Conservation (phyloP, 179 eudicot species). For the Beta lomatogona region DNA sequence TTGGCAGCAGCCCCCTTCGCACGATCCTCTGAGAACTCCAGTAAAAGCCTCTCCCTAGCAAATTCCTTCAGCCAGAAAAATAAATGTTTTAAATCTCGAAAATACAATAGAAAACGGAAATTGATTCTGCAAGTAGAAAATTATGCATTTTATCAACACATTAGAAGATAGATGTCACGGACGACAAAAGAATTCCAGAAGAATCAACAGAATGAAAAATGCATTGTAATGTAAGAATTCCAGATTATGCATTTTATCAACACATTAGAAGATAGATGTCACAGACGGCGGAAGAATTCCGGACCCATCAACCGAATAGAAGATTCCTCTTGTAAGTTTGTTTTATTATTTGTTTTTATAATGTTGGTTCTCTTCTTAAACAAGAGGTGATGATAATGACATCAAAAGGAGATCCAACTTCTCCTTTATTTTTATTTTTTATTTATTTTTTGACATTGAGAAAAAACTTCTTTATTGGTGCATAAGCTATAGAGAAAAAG, state of each 20-base stretch:
- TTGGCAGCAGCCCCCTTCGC: slow-evolving; percentile 46
- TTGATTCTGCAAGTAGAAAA: neutral
- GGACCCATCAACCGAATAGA: neutral
- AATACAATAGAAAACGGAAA: neutral
- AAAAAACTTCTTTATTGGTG: neutral
- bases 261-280: neutral
- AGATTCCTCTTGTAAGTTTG: neutral
- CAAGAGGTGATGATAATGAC: neutral
- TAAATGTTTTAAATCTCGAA: neutral
- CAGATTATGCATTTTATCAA: neutral
- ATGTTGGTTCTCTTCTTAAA: neutral
- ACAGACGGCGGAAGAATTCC: neutral
- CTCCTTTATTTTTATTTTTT: too few relatives aligned
- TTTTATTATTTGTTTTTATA: neutral
- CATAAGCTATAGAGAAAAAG: neutral
- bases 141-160: neutral
- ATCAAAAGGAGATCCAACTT: neutral
- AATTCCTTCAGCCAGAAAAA: slow-evolving; percentile 55
- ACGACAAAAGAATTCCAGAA: neutral
- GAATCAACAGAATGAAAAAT: neutral
- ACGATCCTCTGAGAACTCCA: slow-evolving; percentile 56
- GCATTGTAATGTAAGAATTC: neutral
- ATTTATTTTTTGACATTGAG: neutral
- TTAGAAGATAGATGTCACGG: neutral
- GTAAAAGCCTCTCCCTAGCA: slow-evolving; percentile 60